Conservation (phyloP, 75 land plant species). For the Chamaecyparis obtusa region DNA sequence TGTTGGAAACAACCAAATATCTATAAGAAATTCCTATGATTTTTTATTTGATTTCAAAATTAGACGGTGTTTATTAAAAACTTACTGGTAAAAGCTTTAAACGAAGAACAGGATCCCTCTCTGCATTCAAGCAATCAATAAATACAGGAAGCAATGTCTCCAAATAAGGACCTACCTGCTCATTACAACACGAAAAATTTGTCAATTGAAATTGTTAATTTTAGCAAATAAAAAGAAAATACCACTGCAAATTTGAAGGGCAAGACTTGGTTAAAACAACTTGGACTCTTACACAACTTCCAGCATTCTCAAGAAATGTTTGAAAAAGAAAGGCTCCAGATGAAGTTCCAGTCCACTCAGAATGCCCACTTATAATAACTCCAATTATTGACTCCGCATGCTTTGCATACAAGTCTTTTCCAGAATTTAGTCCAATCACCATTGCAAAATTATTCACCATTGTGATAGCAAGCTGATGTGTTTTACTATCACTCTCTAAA, state of each 20-base stretch:
- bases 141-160: conserved; percentile 24
- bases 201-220: background rate
- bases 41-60: too few species aligned
- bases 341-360: conserved; percentile 24
- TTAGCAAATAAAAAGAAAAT: background rate
- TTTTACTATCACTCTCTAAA: background rate
- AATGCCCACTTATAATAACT: conserved; percentile 17
- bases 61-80: background rate
- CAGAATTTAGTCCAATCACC: conserved; percentile 19
- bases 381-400: conserved; percentile 14
- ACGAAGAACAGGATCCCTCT: conserved; percentile 42
- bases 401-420: conserved; percentile 21
- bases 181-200: background rate
- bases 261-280: background rate
- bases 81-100: conserved; percentile 28
- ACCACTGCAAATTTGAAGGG: background rate
- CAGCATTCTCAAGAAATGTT: conserved; percentile 23
- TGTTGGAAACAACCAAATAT: too few species aligned
- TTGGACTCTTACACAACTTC: conserved; percentile 21
- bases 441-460: conserved; percentile 12
- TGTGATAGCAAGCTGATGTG: background rate
- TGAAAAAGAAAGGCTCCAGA: conserved; percentile 24
- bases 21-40: background rate
- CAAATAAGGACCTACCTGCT: conserved; percentile 37
- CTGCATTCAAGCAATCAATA: conserved; percentile 17